Evolutionary conservation across 2,329 filamentous ascomycete genomes (phyloP), one percentile per base, ranked within the genome.

Genomic region (Mycosphaerelloides madeirae): DNA sequence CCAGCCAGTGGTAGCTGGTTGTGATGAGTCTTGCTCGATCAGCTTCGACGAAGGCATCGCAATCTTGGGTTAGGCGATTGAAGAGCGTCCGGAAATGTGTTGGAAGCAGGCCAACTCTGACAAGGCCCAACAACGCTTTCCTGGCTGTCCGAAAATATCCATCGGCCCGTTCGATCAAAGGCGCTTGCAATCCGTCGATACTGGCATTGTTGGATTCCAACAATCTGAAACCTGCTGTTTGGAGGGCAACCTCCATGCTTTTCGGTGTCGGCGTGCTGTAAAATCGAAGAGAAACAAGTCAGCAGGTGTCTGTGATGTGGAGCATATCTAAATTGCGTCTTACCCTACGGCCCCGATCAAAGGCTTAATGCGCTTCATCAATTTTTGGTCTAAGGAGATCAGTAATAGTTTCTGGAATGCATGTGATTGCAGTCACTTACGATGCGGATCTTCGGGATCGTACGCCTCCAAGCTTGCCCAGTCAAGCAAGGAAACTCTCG

Each of bases 1-100:
- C 58, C 11, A 61, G 40, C 57, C 57, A 60, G 37, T 57, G 56
- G 31, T 58, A 58, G 34, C 51, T 55, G 9, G 58, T 61, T 14
- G 57, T 61, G 46, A 56, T 56, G 25, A 61, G 41, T 1, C 53
- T 42, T 3, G 44, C 37, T 9, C 50, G 43, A 39, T 61, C 58
- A 8, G 57, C 57, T 43, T 61, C 54, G 11, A 61, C 48, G 33
- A 61, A 61, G 7, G 57, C 53, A 42, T 57, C 54, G 31, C 54
- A 51, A 25, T 60, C 57, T 33, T 54, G 46, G n/a, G 55, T 55
- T 14, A 61, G 43, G 5, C 58, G 51, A 29, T 61, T 48, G 43
- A 61, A 54, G 13, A 61, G 40, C 6, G 52, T 58, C 36, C 44
- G 48, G 56, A 61, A 60, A 37, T 61, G 58, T 11, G 46, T 31